Conservation (phyloP, 805 yeast species). For the Nakazawaea anatomiae region DNA sequence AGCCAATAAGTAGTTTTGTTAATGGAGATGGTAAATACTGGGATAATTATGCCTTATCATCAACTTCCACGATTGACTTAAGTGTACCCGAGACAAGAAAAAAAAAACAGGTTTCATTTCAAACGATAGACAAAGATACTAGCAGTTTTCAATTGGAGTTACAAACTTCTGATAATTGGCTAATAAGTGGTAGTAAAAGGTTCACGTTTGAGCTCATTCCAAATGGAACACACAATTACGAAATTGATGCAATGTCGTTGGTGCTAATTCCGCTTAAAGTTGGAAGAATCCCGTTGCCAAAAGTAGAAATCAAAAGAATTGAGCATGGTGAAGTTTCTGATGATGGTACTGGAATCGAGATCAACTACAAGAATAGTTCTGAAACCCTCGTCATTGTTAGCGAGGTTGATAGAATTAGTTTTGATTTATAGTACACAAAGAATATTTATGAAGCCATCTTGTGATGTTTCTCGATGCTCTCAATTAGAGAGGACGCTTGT, state of each 20-base stretch:
- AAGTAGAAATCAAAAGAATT: constrained; percentile 37
- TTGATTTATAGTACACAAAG: constrained; percentile 39
- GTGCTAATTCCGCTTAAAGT: constrained; percentile 67
- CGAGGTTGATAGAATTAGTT: constrained; percentile 54
- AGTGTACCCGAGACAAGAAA: constrained; percentile 9
- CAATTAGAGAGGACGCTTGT: constrained; percentile 51
- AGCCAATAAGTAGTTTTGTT: not conserved
- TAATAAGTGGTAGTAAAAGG: constrained; percentile 65
- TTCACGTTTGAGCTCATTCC: constrained; percentile 38
- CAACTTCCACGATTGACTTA: constrained; percentile 9
- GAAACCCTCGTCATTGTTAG: constrained; percentile 71
- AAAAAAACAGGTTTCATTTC: constrained; percentile 25
- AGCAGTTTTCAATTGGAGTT: constrained; percentile 15
- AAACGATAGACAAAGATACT: constrained; percentile 8
- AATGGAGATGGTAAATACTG: constrained; percentile 4
- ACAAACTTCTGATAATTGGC: constrained; percentile 60
- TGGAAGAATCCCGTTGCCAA: constrained; percentile 70
- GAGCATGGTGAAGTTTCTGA: constrained; percentile 20
- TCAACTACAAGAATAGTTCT: constrained; percentile 61
- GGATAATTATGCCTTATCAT: not conserved
- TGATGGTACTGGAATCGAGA: constrained; percentile 41
- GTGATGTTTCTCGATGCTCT: constrained; percentile 24
- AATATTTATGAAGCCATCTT: not conserved
- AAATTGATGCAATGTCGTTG: constrained; percentile 26
- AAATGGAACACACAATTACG: constrained; percentile 3